phyloP scores from a whole-genome alignment of 805 yeast species.

The Saccharomycopsis lassenensis region DNA sequence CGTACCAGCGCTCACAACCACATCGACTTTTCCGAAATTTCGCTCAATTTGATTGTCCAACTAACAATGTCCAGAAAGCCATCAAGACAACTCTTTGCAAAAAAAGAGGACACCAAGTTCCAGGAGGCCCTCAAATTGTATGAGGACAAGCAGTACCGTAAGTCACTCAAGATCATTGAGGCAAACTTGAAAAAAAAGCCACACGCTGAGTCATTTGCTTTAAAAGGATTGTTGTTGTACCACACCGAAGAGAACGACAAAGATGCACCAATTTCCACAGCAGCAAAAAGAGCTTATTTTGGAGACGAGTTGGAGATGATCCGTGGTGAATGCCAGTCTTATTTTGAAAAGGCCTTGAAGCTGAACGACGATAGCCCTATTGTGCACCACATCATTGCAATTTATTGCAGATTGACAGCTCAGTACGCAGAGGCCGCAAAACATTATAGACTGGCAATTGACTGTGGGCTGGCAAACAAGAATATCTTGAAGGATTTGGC shows the following conservation, averaged over 20 bases:
- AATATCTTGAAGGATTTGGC: constrained; percentile 78
- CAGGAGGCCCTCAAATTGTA: constrained; percentile 73
- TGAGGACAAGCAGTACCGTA: constrained; percentile 79
- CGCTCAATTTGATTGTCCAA: too few species aligned
- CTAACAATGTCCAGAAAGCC: constrained; percentile 4
- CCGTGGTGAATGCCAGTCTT: constrained; percentile 43
- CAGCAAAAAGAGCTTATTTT: constrained; percentile 35
- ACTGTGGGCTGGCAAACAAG: constrained; percentile 66
- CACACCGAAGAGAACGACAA: constrained; percentile 35
- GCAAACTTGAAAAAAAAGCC: constrained; percentile 61
- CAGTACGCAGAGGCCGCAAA: constrained; percentile 68
- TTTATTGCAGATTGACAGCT: constrained; percentile 60
- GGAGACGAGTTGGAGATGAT: constrained; percentile 50
- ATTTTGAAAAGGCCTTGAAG: constrained; percentile 48
- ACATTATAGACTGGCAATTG: constrained; percentile 65
- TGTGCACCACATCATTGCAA: constrained; percentile 77
- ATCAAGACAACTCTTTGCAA: too few species aligned
- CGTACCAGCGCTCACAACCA: too few species aligned
- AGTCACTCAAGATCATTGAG: constrained; percentile 70
- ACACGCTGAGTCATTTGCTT: constrained; percentile 72
- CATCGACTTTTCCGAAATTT: too few species aligned
- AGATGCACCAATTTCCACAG: constrained; percentile 29
- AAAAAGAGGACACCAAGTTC: constrained; percentile 67
- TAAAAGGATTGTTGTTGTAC: constrained; percentile 67
- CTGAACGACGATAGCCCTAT: constrained; percentile 55